Evolutionary conservation across 441 rosid species (phyloP).

Genomic region (Corymbia calophylla): DNA sequence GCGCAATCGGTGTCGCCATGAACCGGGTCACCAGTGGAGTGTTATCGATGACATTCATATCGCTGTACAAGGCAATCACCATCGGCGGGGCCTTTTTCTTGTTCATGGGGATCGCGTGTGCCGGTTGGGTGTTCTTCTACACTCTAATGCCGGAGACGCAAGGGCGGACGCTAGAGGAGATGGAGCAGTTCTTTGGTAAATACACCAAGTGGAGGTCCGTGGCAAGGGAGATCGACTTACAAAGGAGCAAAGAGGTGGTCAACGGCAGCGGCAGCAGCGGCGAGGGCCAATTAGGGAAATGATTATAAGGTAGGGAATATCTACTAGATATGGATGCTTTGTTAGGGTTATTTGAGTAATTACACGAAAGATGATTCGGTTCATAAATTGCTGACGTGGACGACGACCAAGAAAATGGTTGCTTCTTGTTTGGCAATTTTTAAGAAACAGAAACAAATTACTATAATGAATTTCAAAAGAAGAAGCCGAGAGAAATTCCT

Average conservation of each 20-base stretch:
- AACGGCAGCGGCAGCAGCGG: neutral
- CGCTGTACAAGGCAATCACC: neutral
- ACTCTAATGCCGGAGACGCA: constrained; percentile 2
- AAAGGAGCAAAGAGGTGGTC: neutral
- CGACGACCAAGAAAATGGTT: neutral
- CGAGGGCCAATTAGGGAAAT: neutral
- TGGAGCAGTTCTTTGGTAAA: neutral
- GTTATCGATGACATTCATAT: constrained; percentile 2
- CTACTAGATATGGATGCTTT: neutral
- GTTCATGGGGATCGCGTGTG: neutral
- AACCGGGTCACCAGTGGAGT: constrained; percentile 1
- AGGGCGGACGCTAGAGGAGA: constrained; percentile 7
- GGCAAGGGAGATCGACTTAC: neutral
- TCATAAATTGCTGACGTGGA: neutral
- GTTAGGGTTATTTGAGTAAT: neutral
- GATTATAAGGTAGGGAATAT: neutral
- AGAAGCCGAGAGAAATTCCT: neutral
- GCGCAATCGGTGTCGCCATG: neutral
- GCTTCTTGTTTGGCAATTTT: neutral
- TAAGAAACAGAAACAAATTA: neutral
- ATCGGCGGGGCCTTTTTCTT: constrained; percentile 7
- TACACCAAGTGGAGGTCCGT: constrained; percentile 1
- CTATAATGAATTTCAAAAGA: neutral
- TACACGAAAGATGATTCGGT: neutral
- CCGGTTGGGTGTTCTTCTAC: constrained; percentile 4